Evolutionary conservation across 306 rosid species (phyloP).

Genomic region (Macrotyloma uniflorum): DNA sequence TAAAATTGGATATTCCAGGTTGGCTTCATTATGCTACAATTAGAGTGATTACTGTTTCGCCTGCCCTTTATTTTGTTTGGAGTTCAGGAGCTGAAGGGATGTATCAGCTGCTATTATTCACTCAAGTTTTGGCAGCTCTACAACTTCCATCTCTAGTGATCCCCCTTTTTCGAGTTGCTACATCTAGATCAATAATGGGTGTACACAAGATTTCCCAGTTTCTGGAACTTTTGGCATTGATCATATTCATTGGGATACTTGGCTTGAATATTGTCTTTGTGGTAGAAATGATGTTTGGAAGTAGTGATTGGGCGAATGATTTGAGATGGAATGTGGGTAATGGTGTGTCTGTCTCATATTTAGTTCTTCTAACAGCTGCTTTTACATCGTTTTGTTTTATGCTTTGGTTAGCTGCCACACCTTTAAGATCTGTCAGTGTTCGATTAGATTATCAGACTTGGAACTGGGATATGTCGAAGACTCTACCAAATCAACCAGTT

Average conservation of each 20-base stretch:
- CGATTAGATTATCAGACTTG: slow-evolving; percentile 58
- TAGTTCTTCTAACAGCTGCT: slow-evolving; percentile 57
- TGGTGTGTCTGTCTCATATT: slow-evolving; percentile 60
- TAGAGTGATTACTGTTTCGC: slow-evolving; percentile 80
- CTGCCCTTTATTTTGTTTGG: slow-evolving; percentile 91
- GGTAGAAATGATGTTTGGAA: slow-evolving; percentile 87
- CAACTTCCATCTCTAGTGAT: slow-evolving; percentile 92
- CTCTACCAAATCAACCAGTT: slow-evolving; percentile 32
- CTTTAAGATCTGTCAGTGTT: slow-evolving; percentile 70
- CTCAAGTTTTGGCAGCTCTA: slow-evolving; percentile 84
- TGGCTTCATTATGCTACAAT: slow-evolving; percentile 95
- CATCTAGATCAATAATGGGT: slow-evolving; percentile 89
- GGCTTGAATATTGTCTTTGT: slow-evolving; percentile 78
- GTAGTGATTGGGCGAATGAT: slow-evolving; percentile 81
- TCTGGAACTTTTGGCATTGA: slow-evolving; percentile 66
- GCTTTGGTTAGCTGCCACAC: slow-evolving; percentile 91
- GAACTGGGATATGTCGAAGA: slow-evolving; percentile 55
- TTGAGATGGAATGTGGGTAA: slow-evolving; percentile 75
- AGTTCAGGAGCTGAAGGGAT: slow-evolving; percentile 92
- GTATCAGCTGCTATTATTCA: slow-evolving; percentile 81
- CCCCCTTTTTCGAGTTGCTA: slow-evolving; percentile 86
- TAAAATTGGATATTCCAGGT: slow-evolving; percentile 86
- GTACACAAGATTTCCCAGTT: slow-evolving; percentile 71
- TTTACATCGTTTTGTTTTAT: slow-evolving; percentile 68
- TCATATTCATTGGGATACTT: slow-evolving; percentile 78